phyloP scores from a whole-genome alignment of 2,329 filamentous ascomycete species.

The Phoma herbarum region DNA sequence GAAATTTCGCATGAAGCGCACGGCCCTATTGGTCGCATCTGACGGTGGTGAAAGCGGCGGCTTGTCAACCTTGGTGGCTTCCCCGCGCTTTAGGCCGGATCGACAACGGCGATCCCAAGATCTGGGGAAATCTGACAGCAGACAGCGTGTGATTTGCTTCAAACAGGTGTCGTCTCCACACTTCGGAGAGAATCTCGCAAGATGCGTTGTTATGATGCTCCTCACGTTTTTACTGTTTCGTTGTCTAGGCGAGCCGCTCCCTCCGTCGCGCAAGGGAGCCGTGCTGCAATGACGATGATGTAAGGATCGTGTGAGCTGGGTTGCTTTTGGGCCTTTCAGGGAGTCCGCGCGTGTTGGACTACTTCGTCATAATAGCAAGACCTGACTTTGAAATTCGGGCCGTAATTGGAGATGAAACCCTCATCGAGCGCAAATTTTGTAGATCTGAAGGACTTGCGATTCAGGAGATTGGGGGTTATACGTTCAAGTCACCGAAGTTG shows the following conservation, averaged over 20 bases:
- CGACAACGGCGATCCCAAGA: constrained; percentile 13
- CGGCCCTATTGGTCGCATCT: constrained; percentile 15
- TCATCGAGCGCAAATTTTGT: background rate
- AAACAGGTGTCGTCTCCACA: background rate
- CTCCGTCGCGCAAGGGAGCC: constrained; percentile 5
- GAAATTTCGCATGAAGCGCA: constrained; percentile 12
- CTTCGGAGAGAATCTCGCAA: constrained; percentile 19
- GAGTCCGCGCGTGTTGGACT: background rate
- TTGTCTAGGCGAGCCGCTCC: background rate
- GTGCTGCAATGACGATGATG: constrained; percentile 6
- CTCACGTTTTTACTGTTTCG: background rate
- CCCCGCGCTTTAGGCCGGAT: constrained; percentile 18
- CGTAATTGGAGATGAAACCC: background rate
- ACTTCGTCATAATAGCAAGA: background rate
- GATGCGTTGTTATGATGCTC: background rate
- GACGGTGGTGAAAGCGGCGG: constrained; percentile 12
- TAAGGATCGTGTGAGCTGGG: constrained; percentile 8
- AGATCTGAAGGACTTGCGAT: background rate
- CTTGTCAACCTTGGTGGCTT: constrained; percentile 7
- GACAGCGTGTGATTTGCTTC: constrained; percentile 7
- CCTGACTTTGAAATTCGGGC: background rate
- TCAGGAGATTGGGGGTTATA: background rate
- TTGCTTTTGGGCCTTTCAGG: background rate
- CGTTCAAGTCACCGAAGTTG: background rate
- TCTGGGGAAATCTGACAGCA: constrained; percentile 9